Percentiles rank a stretch among this genome's conserved stretches.
These are phyloP conservation scores for Microcyclosporella mali DNA, from an alignment of 2,329 filamentous ascomycete species.

Conservation along the genomic window DNA sequence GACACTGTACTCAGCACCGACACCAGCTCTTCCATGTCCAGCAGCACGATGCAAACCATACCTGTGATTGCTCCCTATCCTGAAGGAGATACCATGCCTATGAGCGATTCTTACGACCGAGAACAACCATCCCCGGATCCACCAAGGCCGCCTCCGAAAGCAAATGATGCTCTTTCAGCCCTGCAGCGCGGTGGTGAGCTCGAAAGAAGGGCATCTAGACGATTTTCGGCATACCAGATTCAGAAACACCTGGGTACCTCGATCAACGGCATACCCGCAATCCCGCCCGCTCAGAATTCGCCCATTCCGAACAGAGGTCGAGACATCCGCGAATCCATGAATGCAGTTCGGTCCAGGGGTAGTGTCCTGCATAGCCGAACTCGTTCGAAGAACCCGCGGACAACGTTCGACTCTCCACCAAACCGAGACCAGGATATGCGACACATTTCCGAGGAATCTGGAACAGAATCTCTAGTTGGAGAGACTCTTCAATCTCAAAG, in stretches of 20 bases:
- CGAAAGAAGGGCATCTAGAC: slow-evolving; percentile 81
- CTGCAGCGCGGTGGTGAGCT: slow-evolving; percentile 87
- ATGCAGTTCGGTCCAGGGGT: slow-evolving; percentile 57
- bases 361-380: slow-evolving; percentile 35
- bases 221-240: slow-evolving; percentile 96
- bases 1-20: slow-evolving; percentile 37
- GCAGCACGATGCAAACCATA: slow-evolving; percentile 67
- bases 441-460: slow-evolving; percentile 59
- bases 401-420: slow-evolving; percentile 53
- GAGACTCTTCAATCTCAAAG: slow-evolving; percentile 31
- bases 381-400: slow-evolving; percentile 22
- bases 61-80: slow-evolving; percentile 69
- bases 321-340: slow-evolving; percentile 79
- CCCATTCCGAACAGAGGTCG: slow-evolving; percentile 80
- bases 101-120: slow-evolving; percentile 17
- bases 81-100: slow-evolving; percentile 50
- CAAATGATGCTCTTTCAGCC: slow-evolving; percentile 84
- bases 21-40: slow-evolving; percentile 61
- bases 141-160: slow-evolving; percentile 72
- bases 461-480: slow-evolving; percentile 35
- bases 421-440: slow-evolving; percentile 45
- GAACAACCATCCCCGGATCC: slow-evolving; percentile 37
- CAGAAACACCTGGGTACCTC: slow-evolving; percentile 82
- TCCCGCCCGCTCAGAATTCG: slow-evolving; percentile 70
- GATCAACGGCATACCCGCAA: slow-evolving; percentile 75